Conservation (phyloP, 768 basidiomycete genomes). For the Agaricus sinodeliciosus region DNA sequence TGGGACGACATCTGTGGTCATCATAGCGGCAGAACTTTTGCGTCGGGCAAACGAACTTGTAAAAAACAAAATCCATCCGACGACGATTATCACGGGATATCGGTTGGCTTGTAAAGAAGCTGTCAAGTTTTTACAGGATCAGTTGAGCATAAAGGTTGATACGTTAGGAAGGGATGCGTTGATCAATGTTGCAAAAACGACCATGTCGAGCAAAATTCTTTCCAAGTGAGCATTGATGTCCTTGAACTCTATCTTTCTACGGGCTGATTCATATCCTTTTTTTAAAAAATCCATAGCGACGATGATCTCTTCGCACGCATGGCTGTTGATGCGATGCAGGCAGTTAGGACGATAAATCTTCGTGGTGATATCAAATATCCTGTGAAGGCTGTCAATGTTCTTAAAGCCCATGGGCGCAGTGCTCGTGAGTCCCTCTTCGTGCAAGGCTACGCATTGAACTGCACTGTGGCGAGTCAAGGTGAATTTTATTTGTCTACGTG, state of each 20-base stretch:
- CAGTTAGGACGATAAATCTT: slow-evolving; percentile 90
- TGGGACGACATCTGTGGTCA: slow-evolving; percentile 97
- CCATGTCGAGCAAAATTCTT: slow-evolving; percentile 98
- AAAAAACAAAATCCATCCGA: slow-evolving; percentile 97
- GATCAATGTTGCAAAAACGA: slow-evolving; percentile 95
- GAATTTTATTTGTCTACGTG: slow-evolving; percentile 13
- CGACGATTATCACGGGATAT: slow-evolving; percentile 98
- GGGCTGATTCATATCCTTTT: background rate
- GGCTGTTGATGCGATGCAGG: slow-evolving; percentile 98
- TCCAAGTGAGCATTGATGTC: slow-evolving; percentile 64
- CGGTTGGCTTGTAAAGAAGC: slow-evolving; percentile 95
- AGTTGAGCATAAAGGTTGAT: slow-evolving; percentile 92
- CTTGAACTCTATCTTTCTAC: background rate
- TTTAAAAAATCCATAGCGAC: slow-evolving; percentile 48
- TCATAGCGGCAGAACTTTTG: slow-evolving; percentile 95
- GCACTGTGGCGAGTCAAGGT: slow-evolving; percentile 99
- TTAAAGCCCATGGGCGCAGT: slow-evolving; percentile 96
- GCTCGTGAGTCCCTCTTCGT: slow-evolving; percentile 93
- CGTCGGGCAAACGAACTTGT: slow-evolving; percentile 97
- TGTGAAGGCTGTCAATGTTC: slow-evolving; percentile 96
- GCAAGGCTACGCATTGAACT: slow-evolving; percentile 95
- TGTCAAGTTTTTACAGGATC: slow-evolving; percentile 96
- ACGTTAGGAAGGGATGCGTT: slow-evolving; percentile 85
- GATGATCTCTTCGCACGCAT: slow-evolving; percentile 97
- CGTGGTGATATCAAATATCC: slow-evolving; percentile 98